Evolutionary conservation across 1,139 yeast genomes (phyloP).

Genomic region (Pichia sorboxylosa): DNA sequence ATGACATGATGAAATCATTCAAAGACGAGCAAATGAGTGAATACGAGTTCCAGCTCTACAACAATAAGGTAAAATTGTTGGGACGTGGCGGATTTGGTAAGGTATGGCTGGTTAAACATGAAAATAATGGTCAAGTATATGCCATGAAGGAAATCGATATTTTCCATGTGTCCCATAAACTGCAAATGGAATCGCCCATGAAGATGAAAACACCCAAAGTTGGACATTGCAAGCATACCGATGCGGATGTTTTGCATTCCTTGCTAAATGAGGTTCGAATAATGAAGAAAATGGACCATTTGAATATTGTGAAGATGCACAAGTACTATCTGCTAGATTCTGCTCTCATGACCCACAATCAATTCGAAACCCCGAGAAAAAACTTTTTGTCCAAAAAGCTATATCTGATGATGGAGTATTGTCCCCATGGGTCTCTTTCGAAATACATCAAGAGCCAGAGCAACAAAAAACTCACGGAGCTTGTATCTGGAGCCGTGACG

Average conservation of each 20-base stretch:
- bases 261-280: slow-evolving; percentile 76
- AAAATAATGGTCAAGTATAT: slow-evolving; percentile 48
- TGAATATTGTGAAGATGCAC: slow-evolving; percentile 37
- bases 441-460: slow-evolving; percentile 41
- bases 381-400: not conserved
- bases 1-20: too few relatives aligned
- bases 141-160: slow-evolving; percentile 79
- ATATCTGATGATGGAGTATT: slow-evolving; percentile 42
- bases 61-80: slow-evolving; percentile 16
- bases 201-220: slow-evolving; percentile 1
- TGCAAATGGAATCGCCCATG: slow-evolving; percentile 12
- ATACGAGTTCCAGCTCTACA: not conserved
- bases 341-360: not conserved
- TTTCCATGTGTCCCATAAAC: slow-evolving; percentile 21
- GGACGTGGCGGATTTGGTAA: slow-evolving; percentile 78
- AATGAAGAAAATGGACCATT: slow-evolving; percentile 69
- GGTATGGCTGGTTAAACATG: slow-evolving; percentile 51
- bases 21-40: too few relatives aligned
- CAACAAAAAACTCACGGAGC: slow-evolving; percentile 24
- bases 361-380: not conserved
- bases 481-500: slow-evolving; percentile 48
- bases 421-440: slow-evolving; percentile 79
- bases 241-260: slow-evolving; percentile 1
- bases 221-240: not conserved
- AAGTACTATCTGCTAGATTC: slow-evolving; percentile 87